Percentiles rank a stretch among this genome's conserved stretches.
Evolutionary conservation across 164 flowering plant genomes (phyloP).

Genomic region (Piper betle): DNA sequence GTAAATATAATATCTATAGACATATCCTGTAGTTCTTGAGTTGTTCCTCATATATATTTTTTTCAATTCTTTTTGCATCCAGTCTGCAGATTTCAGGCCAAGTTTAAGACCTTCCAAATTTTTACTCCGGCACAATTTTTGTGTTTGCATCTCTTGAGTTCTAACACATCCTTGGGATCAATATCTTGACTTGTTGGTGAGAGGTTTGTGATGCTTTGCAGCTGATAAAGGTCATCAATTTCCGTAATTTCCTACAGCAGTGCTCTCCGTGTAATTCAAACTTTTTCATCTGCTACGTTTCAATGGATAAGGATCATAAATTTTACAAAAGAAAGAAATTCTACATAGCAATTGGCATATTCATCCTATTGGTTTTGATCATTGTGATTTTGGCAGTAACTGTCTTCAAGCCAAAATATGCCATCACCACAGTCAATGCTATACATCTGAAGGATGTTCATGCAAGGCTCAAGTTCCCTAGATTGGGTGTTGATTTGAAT

Average conservation of each 20-base stretch:
- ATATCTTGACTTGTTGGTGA: background rate
- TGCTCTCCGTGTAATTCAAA: background rate
- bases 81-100: too few relatives aligned
- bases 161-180: background rate
- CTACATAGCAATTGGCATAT: conserved; percentile 9
- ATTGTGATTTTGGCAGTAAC: conserved; percentile 42
- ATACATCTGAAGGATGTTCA: conserved; percentile 21
- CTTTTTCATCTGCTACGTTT: background rate
- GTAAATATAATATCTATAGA: background rate
- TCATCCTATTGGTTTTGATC: conserved; percentile 13
- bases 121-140: too few relatives aligned
- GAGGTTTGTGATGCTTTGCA: background rate
- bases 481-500: conserved; percentile 30
- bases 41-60: too few relatives aligned
- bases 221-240: background rate
- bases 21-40: too few relatives aligned
- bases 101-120: too few relatives aligned
- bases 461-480: conserved; percentile 19
- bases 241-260: background rate
- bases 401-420: conserved; percentile 51
- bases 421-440: conserved; percentile 35
- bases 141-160: too few relatives aligned
- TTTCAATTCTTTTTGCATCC: too few relatives aligned
- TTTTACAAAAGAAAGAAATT: conserved; percentile 6
- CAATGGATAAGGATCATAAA: background rate